Base-by-base conservation (phyloP, 2,329 filamentous ascomycete genomes). In the Phialophora tarda region DNA sequence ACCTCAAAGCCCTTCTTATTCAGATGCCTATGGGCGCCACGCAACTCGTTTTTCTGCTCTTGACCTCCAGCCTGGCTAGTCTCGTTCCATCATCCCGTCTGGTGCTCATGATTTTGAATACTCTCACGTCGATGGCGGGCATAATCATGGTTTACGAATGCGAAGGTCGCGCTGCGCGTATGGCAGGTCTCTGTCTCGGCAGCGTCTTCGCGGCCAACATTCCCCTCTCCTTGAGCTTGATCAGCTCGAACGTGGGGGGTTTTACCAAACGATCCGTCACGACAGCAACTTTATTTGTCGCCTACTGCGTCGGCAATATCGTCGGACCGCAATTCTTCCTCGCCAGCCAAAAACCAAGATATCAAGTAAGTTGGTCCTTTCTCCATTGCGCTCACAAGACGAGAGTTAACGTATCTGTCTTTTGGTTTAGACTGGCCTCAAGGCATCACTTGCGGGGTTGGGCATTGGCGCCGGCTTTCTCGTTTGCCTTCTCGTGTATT, bases 221-320 rank as follows among this genome's bases (percentile, higher is more conserved):
- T n/a, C 76, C 77, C 1, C 70, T 78, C 1, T 74, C 76, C 0
- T 60, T 78, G 56, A 77, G 75, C 68, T 83, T 85, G 73, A 78
- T 86, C 32, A 82, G 78, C 66, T 81, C 78, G 11, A 86, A 86
- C 71, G 77, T 85, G 14, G 83, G 82, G 0, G 83, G 84, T 0
- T 84, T 82, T 57, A 86, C 83, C 1, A 86, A 86, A 76, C 85
- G 85, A 71, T 81, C 83, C 70, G 74, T 85, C 4, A 85, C 82
- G 0, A 80, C 78, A 2, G 83, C 83, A 0, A 75, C 83, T 26
- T 70, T 86, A 21, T 86, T 86, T 63, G 80, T 81, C 0, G 84
- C 82, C 1, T 86, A 85, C 68, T 85, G 83, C 64, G 78, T 84
- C 3, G 84, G 83, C 0, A 84, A 85, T 73, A 86, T 85, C 59